A percentile compares a stretch with the other conserved stretches of the same genome.
phyloP scores from a whole-genome alignment of 2,329 filamentous ascomycete species.

The Penicillium decumbens region DNA sequence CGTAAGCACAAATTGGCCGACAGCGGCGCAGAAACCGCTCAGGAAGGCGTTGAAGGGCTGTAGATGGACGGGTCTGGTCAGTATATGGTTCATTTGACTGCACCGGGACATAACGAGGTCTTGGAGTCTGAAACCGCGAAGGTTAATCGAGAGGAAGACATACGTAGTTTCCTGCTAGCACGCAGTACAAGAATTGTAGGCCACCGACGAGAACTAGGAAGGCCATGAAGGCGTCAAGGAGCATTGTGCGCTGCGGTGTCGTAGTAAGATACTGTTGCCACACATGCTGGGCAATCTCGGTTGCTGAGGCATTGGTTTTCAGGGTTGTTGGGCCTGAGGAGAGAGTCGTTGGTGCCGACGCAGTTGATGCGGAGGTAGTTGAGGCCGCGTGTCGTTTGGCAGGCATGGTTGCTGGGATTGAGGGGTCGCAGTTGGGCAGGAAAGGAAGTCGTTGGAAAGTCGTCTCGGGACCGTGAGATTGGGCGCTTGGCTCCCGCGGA shows the following conservation, averaged over 20 bases:
- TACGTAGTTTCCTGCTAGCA: conserved; percentile 91
- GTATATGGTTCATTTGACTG: not conserved
- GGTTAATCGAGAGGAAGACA: conserved; percentile 36
- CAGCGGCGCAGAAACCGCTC: conserved; percentile 86
- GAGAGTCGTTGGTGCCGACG: conserved; percentile 25
- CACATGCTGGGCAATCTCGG: conserved; percentile 63
- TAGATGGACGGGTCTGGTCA: not conserved
- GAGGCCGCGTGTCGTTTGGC: conserved; percentile 30
- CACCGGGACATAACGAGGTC: not conserved
- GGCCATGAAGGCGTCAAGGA: conserved; percentile 84
- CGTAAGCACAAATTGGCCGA: conserved; percentile 96
- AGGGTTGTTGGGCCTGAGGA: conserved; percentile 36
- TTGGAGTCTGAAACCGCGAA: too few species aligned
- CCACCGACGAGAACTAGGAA: conserved; percentile 81
- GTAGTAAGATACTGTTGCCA: conserved; percentile 72
- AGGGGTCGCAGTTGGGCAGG: conserved; percentile 6
- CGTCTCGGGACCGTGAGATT: not conserved
- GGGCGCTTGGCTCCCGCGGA: not conserved
- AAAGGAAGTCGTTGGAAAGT: conserved; percentile 26
- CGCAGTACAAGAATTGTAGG: conserved; percentile 91
- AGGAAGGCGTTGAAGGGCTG: conserved; percentile 99
- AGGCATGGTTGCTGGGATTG: conserved; percentile 23
- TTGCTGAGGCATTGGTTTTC: conserved; percentile 37
- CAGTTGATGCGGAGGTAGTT: conserved; percentile 26
- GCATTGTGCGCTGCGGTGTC: conserved; percentile 85